Conservation (phyloP, 768 basidiomycete genomes). For the Russula vinacea region DNA sequence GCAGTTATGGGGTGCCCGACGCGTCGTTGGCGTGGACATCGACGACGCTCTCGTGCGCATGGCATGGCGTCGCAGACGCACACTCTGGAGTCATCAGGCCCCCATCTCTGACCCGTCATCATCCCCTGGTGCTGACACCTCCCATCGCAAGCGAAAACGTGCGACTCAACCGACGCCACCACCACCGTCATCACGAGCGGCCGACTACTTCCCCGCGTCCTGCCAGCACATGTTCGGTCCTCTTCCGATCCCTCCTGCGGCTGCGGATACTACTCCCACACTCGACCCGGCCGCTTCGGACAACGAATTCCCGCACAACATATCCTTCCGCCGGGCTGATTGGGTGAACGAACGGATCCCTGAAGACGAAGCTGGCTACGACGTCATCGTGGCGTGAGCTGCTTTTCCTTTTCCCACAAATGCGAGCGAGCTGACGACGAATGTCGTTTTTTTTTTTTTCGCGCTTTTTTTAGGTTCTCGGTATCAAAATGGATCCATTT, state of each 20-base stretch:
- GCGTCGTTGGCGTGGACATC: slow-evolving; percentile 82
- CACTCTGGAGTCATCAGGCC: slow-evolving; percentile 67
- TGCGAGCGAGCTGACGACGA: background rate
- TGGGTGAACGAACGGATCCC: slow-evolving; percentile 60
- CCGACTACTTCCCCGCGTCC: slow-evolving; percentile 71
- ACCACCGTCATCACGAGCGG: background rate
- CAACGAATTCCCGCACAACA: slow-evolving; percentile 70
- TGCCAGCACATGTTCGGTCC: slow-evolving; percentile 74
- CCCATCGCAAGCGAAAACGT: slow-evolving; percentile 29
- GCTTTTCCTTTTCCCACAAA: too few species aligned
- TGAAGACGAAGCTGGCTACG: slow-evolving; percentile 62
- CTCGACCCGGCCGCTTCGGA: slow-evolving; percentile 31
- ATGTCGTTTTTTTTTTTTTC: background rate
- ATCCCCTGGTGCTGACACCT: background rate
- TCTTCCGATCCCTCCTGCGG: slow-evolving; percentile 59
- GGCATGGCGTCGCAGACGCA: slow-evolving; percentile 70
- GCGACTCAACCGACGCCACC: background rate
- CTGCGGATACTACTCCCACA: slow-evolving; percentile 31
- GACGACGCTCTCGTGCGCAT: slow-evolving; percentile 68
- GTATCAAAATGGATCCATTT: slow-evolving; percentile 93
- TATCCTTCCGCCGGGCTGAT: slow-evolving; percentile 67
- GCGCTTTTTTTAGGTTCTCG: slow-evolving; percentile 63
- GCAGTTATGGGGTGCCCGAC: slow-evolving; percentile 57
- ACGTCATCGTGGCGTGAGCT: slow-evolving; percentile 76
- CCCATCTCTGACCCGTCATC: slow-evolving; percentile 36